Evolutionary conservation across 768 basidiomycete species (phyloP).

Genomic region (Coprinopsis marcescibilis): DNA sequence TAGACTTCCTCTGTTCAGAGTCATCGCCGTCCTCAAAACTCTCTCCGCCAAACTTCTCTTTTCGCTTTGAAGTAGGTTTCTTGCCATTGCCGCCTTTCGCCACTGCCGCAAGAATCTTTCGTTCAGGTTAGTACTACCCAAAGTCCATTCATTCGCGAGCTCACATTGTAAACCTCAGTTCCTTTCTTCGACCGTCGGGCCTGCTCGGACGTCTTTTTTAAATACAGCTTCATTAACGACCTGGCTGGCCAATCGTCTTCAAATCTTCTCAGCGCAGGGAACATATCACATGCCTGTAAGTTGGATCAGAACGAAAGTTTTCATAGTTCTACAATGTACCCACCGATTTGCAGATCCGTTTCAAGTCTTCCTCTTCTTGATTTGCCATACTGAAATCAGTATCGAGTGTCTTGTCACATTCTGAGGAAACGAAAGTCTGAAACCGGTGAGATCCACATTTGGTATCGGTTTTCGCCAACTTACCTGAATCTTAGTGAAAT

Average conservation of each 20-base stretch:
- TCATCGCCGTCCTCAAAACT: no score
- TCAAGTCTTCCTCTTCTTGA: neutral
- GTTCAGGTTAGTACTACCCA: no score
- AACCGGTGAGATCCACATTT: neutral
- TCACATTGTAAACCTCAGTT: no score
- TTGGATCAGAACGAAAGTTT: neutral
- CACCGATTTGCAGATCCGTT: neutral
- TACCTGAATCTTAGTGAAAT: constrained; percentile 1
- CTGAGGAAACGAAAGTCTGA: neutral
- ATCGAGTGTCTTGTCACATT: neutral
- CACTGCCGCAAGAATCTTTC: no score
- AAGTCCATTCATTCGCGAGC: no score
- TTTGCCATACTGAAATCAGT: neutral
- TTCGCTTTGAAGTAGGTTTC: no score
- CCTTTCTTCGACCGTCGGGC: no score
- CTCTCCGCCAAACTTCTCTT: no score
- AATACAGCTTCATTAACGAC: constrained; percentile 1
- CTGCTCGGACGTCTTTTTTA: constrained; percentile 5
- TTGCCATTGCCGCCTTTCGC: no score
- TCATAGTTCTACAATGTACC: neutral
- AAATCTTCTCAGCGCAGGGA: neutral
- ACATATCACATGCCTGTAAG: constrained; percentile 14
- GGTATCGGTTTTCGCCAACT: neutral
- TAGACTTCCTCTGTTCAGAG: no score
- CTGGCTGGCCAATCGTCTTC: constrained; percentile 5